Evolutionary conservation across 176 grass and related monocot genomes (phyloP).

Genomic region (Poa pratensis): DNA sequence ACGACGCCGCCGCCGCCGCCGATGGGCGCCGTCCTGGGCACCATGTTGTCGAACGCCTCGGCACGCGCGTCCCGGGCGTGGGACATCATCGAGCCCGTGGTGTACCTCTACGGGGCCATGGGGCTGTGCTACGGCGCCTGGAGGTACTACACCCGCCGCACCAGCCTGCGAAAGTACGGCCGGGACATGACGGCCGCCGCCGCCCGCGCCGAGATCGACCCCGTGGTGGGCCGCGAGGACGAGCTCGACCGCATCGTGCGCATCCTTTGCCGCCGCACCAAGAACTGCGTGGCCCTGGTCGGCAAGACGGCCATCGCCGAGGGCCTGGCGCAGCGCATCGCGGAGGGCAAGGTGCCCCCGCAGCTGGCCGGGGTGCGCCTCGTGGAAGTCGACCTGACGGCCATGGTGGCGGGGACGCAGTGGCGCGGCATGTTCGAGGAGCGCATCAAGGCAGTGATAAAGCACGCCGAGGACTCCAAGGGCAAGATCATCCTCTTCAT

Average conservation of each 20-base stretch:
- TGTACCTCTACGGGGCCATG: neutral
- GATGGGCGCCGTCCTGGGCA: neutral
- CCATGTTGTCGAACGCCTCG: neutral
- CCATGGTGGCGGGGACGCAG: neutral
- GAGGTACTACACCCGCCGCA: neutral
- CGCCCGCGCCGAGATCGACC: neutral
- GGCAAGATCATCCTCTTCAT: neutral
- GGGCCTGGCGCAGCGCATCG: constrained; percentile 19
- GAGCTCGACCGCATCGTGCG: neutral
- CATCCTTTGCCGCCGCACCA: neutral
- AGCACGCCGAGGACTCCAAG: neutral
- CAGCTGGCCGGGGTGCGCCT: neutral
- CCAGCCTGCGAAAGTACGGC: neutral
- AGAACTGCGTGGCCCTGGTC: neutral
- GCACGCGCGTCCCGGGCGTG: neutral
- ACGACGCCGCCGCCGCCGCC: neutral
- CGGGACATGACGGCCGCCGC: constrained; percentile 19
- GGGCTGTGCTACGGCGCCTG: neutral
- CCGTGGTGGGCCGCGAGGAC: neutral
- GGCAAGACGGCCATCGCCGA: constrained; percentile 15
- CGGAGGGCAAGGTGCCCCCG: neutral
- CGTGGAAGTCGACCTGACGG: neutral
- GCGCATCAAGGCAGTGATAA: neutral
- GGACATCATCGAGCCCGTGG: neutral
- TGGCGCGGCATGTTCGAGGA: constrained; percentile 17